Evolutionary conservation across 208 protist genomes (phyloP).

Genomic region (Wallacemonas rigidus): DNA sequence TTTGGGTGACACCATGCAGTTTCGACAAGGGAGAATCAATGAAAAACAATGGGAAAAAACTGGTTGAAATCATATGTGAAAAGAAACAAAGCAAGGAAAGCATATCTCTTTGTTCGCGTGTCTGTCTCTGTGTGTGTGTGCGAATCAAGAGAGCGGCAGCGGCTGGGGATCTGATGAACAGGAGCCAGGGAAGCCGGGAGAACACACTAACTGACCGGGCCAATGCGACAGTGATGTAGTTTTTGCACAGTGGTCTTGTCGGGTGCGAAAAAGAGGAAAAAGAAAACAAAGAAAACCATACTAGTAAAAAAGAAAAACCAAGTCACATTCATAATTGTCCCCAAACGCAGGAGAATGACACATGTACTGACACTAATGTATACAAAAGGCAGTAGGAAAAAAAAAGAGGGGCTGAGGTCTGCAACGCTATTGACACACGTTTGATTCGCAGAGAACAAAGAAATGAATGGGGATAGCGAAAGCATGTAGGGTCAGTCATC

Average conservation of each 20-base stretch:
- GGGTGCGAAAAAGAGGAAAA: slow-evolving; percentile 12
- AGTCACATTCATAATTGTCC: background rate
- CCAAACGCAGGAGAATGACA: background rate
- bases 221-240: background rate
- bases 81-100: too few relatives aligned
- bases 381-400: background rate
- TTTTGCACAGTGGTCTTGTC: background rate
- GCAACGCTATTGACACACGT: background rate
- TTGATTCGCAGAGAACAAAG: slow-evolving; percentile 11
- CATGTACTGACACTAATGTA: background rate
- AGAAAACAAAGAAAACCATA: slow-evolving; percentile 7
- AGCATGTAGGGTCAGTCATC: background rate
- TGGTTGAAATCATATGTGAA: too few relatives aligned
- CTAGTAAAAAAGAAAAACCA: slow-evolving; percentile 6
- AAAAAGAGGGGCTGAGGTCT: background rate
- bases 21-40: too few relatives aligned
- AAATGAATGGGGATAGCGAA: background rate
- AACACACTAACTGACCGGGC: background rate
- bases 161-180: background rate
- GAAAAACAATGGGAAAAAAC: too few relatives aligned
- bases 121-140: background rate
- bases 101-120: too few relatives aligned
- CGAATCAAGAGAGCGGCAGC: background rate
- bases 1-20: too few relatives aligned
- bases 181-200: background rate